Base-by-base conservation (phyloP, 2,329 filamentous ascomycete genomes). In the Aspergillus niger region DNA sequence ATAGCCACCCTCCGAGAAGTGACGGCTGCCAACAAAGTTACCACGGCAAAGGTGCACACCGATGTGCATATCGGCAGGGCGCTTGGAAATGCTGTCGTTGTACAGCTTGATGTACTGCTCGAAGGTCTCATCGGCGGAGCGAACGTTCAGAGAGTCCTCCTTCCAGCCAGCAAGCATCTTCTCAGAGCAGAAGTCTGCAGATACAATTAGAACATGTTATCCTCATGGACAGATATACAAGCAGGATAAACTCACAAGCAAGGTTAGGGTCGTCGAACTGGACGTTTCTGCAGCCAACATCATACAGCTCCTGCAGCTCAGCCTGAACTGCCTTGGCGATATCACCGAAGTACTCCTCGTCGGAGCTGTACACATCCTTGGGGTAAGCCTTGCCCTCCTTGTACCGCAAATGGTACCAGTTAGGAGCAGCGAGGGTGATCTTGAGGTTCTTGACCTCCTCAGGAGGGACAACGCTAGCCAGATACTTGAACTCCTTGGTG, bases 91-190 rank as follows among this genome's bases (percentile, higher is more conserved):
- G 69, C 83, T 86, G 74, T 90, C 87, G 73, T 92, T 92, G 81
- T 92, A 92, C 65, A 91, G 85, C 63, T 83, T 81, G 73, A 93
- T 89, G 77, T 93, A 93, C 28, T 88, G 85, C 67, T 91, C 88
- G 22, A 93, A 84, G 48, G 91, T 86, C 66, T 88, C 86, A 51
- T 91, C 89, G 6, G 89, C 85, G 1, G 85, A 85, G 73, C 87
- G 85, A 56, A 84, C 84, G 72, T 92, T 91, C 68, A 87, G 82
- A 51, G 82, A 76, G 72, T 92, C 90, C 13, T 83, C 83, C 57
- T 85, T 84, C 85, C 88, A 91, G 15, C 89, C 89, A 51, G 84
- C 77, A 38, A 90, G 83, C 84, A 91, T 91, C 72, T 87, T 86
- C 59, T 89, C 81, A 20, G 86, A 89, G 77, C 89, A 91, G 76